These are phyloP conservation scores for Brasilioporus rufonigricans DNA, from an alignment of 768 basidiomycete species.

Conservation along the genomic window DNA sequence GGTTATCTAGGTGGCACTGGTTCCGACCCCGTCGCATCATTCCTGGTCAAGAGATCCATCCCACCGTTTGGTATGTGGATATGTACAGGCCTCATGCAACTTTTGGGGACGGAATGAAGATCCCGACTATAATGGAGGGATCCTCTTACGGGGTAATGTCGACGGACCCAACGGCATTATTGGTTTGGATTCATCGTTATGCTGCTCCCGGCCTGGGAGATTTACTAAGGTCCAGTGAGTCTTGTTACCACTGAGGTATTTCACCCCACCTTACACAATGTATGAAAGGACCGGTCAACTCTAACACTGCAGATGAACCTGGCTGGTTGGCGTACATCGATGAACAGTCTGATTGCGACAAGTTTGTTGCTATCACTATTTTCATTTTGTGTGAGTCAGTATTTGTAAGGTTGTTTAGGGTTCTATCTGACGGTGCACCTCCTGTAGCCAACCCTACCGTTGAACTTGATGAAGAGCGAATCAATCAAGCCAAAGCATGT, in stretches of 20 bases:
- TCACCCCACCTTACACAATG: neutral
- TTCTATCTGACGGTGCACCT: too few species aligned
- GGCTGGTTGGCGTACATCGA: neutral
- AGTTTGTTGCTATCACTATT: neutral
- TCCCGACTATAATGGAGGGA: neutral
- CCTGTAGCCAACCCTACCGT: too few species aligned
- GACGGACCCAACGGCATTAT: neutral
- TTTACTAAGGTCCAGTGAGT: neutral
- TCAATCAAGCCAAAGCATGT: too few species aligned
- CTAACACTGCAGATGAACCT: neutral
- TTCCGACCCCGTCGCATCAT: neutral
- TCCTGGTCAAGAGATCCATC: neutral
- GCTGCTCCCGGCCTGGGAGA: neutral
- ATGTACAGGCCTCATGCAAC: neutral
- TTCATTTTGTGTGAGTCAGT: neutral
- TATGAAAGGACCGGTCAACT: neutral
- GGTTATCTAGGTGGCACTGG: slow-evolving; percentile 2
- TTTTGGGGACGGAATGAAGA: neutral
- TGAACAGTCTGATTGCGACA: neutral
- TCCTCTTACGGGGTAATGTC: neutral
- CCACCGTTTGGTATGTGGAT: neutral
- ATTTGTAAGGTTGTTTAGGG: too few species aligned
- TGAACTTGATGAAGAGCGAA: too few species aligned
- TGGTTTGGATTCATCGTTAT: neutral
- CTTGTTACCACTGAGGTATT: too few species aligned